Base-by-base conservation (phyloP, 192 early-diverging fungal genomes). In the Diversispora eburnea region DNA sequence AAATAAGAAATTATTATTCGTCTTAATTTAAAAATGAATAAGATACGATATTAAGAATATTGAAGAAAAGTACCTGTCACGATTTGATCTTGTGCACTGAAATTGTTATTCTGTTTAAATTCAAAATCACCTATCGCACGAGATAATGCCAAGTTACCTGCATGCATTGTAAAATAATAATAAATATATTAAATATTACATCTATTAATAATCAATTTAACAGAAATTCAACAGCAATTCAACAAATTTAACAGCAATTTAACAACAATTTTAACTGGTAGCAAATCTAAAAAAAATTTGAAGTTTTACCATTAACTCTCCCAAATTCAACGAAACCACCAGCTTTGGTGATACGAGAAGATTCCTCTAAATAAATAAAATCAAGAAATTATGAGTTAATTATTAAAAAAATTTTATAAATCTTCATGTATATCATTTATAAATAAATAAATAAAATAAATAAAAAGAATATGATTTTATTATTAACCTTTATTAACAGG, bases 291-390 rank as follows among this genome's bases (percentile, higher is more conserved):
- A 7, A 62, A 17, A 0, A 33, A 51, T 62, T 8, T 12, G 5
- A 51, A 51, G 49, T 13, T 56, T 72, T 85, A 88, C 97, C 98
- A 82, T 99, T 99, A 56, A 99, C 98, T 69, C 98, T 90, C 1
- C 95, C 95, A 86, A 92, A 98, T 80, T 99, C 96, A 33, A 99
- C 96, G 85, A 96, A 99, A 8, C 96, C 96, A 66, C 98, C 98
- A 46, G 92, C 96, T 4, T 85, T 86, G 55, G 81, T 82, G 76
- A 99, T 99, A 74, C 98, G 91, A 60, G 87, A 76, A 20, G 87
- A 85, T 83, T 99, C 98, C 45, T 78, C 85, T 81, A 74, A 6
- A 47, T 48, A 57, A 22, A 20, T 42, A 45, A 20, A 42, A 52
- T 19, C 8, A 46, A 20, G 1, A 51, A 51, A 8, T n/a, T n/a